Percentiles rank a stretch among this genome's conserved stretches.
Evolutionary conservation across 192 early-diverging fungal genomes (phyloP).

Genomic region (Coemansia javaensis): DNA sequence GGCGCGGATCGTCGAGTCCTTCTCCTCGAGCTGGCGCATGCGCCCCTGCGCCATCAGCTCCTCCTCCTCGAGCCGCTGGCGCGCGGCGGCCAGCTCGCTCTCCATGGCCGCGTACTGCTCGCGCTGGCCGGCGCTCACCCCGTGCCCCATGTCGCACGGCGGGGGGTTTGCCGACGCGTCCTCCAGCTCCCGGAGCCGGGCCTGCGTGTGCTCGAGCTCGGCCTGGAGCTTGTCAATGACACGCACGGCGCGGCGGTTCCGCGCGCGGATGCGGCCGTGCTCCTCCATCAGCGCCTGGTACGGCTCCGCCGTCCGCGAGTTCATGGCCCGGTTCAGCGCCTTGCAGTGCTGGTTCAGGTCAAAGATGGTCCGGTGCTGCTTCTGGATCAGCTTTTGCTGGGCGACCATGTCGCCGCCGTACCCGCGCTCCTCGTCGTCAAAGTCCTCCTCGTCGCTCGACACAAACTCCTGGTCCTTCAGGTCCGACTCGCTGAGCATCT

Average conservation of each 20-base stretch:
- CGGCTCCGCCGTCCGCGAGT: slow-evolving; percentile 16
- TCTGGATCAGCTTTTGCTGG: slow-evolving; percentile 47
- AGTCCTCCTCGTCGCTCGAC: slow-evolving; percentile 50
- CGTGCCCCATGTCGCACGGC: slow-evolving; percentile 16
- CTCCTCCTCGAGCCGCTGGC: slow-evolving; percentile 9
- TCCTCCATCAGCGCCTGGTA: slow-evolving; percentile 21
- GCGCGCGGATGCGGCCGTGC: slow-evolving; percentile 34
- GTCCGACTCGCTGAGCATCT: slow-evolving; percentile 42
- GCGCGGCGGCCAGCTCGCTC: slow-evolving; percentile 3
- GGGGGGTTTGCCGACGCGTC: slow-evolving; percentile 11
- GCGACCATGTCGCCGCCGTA: slow-evolving; percentile 41
- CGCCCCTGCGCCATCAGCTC: slow-evolving; percentile 6
- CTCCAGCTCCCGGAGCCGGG: slow-evolving; percentile 7
- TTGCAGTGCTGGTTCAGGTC: slow-evolving; percentile 38
- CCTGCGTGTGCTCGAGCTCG: slow-evolving; percentile 11
- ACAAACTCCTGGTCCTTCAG: slow-evolving; percentile 38
- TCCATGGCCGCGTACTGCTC: slow-evolving; percentile 4
- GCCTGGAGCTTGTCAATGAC: slow-evolving; percentile 18
- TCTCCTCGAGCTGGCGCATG: slow-evolving; percentile 13
- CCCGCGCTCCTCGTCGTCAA: slow-evolving; percentile 24
- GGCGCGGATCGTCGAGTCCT: slow-evolving; percentile 15
- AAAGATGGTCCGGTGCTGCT: slow-evolving; percentile 47
- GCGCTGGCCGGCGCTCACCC: slow-evolving; percentile 11
- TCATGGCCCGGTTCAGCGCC: slow-evolving; percentile 27
- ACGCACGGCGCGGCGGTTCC: slow-evolving; percentile 39